Conservation (phyloP, 495 filamentous ascomycete genomes). For the Penicillium riverlandense region DNA sequence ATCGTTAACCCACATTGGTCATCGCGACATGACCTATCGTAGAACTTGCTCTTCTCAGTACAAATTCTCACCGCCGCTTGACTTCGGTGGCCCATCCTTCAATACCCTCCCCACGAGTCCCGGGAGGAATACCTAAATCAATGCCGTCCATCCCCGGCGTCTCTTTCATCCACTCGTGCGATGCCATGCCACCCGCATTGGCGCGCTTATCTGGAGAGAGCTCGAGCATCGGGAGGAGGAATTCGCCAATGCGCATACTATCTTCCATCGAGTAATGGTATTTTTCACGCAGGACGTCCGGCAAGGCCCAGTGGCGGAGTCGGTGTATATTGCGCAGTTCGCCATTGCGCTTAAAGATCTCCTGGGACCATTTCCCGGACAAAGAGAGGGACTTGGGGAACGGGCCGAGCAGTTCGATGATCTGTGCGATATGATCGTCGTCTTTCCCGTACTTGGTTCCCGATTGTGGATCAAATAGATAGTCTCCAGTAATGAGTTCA, state of each 20-base stretch:
- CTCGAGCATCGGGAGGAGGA: constrained; percentile 89
- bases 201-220: constrained; percentile 78
- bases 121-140: constrained; percentile 63
- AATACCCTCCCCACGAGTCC: constrained; percentile 85
- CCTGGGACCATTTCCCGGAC: constrained; percentile 93
- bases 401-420: constrained; percentile 91
- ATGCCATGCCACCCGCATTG: constrained; percentile 92
- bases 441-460: constrained; percentile 99
- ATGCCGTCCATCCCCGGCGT: constrained; percentile 82
- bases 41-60: neutral
- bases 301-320: constrained; percentile 90
- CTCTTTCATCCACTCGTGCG: constrained; percentile 70
- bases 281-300: constrained; percentile 91
- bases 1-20: constrained; percentile 14
- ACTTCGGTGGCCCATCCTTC: constrained; percentile 92
- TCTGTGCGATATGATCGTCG: constrained; percentile 98
- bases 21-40: too few relatives aligned
- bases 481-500: constrained; percentile 96
- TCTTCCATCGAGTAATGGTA: constrained; percentile 88
- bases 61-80: constrained; percentile 59
- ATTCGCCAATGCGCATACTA: constrained; percentile 68
- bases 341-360: constrained; percentile 97
- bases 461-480: constrained; percentile 97
- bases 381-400: constrained; percentile 90
- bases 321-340: constrained; percentile 97